Evolutionary conservation across 2,329 filamentous ascomycete species (phyloP).

Genomic region (Aspergillus udagawae): DNA sequence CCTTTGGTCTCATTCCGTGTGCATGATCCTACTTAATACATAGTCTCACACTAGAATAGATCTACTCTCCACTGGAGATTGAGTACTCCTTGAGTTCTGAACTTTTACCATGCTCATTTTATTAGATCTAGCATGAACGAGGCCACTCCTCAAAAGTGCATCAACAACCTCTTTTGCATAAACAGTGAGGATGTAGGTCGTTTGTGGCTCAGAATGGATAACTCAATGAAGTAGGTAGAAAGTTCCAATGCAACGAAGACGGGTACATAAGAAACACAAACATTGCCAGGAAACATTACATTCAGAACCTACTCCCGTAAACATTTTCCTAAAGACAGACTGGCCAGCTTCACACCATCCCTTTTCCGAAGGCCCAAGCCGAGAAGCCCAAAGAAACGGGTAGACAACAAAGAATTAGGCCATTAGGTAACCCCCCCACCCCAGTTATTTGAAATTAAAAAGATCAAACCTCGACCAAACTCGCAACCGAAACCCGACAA

Average conservation of each 20-base stretch:
- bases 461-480: constrained; percentile 12
- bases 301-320: background rate
- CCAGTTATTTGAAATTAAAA: constrained; percentile 10
- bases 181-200: background rate
- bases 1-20: background rate
- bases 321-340: background rate
- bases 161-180: background rate
- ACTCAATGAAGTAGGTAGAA: background rate
- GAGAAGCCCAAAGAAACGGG: background rate
- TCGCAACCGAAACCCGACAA: constrained; percentile 15
- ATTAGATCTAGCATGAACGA: background rate
- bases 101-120: background rate
- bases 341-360: background rate
- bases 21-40: background rate
- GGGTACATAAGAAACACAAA: background rate
- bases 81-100: background rate
- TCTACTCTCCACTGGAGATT: background rate
- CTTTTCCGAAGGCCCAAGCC: background rate
- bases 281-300: background rate
- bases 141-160: too few species aligned
- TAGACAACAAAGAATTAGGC: background rate
- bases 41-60: background rate
- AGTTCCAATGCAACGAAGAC: background rate
- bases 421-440: constrained; percentile 7
- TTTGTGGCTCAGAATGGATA: background rate